Evolutionary conservation across 208 protist genomes (phyloP).

Genomic region (Leptomonas seymouri): DNA sequence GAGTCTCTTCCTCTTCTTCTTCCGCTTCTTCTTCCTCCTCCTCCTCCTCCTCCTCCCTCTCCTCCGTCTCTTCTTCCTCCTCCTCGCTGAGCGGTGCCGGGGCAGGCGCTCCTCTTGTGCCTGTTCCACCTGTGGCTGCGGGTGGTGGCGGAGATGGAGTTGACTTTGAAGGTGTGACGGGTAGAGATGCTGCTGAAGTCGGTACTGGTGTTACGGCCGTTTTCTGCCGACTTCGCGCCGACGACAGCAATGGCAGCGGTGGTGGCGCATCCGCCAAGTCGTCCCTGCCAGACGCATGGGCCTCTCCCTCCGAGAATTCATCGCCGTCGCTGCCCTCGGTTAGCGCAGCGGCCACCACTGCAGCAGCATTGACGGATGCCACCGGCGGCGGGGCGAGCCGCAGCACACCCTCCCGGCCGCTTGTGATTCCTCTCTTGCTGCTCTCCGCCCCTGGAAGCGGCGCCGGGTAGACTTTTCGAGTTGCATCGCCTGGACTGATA

Average conservation of each 20-base stretch:
- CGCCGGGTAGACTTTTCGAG: not conserved
- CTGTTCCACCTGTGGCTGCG: not conserved
- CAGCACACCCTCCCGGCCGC: not conserved
- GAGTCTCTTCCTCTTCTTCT: slow-evolving; percentile 22
- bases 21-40: slow-evolving; percentile 15
- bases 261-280: not conserved
- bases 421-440: no score
- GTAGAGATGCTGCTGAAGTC: not conserved
- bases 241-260: slow-evolving; percentile 20
- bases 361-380: slow-evolving; percentile 11
- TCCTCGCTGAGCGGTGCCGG: slow-evolving; percentile 1
- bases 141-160: not conserved
- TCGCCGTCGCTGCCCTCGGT: slow-evolving; percentile 6
- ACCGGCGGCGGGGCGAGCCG: not conserved
- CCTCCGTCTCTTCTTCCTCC: slow-evolving; percentile 2
- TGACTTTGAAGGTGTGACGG: not conserved
- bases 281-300: no score
- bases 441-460: no score
- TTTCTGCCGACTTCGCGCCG: slow-evolving; percentile 11
- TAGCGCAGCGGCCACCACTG: slow-evolving; percentile 29
- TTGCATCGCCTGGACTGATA: slow-evolving; percentile 1
- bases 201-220: not conserved
- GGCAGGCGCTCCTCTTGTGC: no score
- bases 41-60: slow-evolving; percentile 9
- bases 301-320: slow-evolving; percentile 3